These are phyloP conservation scores for Fraxinus floribunda DNA, from an alignment of 305 asterid species.

Conservation along the genomic window DNA sequence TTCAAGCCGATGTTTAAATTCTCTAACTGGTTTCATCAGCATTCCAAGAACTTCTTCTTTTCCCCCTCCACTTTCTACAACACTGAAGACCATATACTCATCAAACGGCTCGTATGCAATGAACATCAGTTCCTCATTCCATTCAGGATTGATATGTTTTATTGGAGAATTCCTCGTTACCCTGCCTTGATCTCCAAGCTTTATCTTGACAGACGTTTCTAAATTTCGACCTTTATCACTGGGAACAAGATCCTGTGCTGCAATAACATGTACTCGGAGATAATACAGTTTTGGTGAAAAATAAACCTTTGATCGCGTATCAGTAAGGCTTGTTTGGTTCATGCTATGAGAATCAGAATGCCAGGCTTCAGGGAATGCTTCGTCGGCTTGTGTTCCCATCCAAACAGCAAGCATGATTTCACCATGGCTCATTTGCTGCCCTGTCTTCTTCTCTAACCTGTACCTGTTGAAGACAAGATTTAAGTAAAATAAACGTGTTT, in stretches of 20 bases:
- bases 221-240: conserved; percentile 44
- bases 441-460: conserved; percentile 53
- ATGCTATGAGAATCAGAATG: conserved; percentile 80
- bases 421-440: conserved; percentile 50
- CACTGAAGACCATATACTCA: conserved; percentile 62
- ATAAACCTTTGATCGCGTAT: conserved; percentile 75
- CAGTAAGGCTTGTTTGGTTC: conserved; percentile 54
- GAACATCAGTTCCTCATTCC: conserved; percentile 95
- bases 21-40: conserved; percentile 55
- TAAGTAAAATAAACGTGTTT: not conserved
- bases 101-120: conserved; percentile 94
- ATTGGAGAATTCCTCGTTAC: conserved; percentile 56
- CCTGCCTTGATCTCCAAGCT: conserved; percentile 67
- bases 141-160: conserved; percentile 58
- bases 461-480: conserved; percentile 17
- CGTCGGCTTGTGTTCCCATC: conserved; percentile 98
- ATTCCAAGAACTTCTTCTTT: conserved; percentile 71
- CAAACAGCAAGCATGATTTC: conserved; percentile 95
- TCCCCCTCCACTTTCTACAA: conserved; percentile 67
- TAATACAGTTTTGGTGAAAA: conserved; percentile 75
- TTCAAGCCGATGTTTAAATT: conserved; percentile 56
- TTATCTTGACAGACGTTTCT: conserved; percentile 55
- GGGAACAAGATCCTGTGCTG: conserved; percentile 72
- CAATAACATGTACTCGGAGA: conserved; percentile 69
- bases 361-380: conserved; percentile 89